phyloP scores from a whole-genome alignment of 305 asterid genomes.

The Fraxinus albicans region DNA sequence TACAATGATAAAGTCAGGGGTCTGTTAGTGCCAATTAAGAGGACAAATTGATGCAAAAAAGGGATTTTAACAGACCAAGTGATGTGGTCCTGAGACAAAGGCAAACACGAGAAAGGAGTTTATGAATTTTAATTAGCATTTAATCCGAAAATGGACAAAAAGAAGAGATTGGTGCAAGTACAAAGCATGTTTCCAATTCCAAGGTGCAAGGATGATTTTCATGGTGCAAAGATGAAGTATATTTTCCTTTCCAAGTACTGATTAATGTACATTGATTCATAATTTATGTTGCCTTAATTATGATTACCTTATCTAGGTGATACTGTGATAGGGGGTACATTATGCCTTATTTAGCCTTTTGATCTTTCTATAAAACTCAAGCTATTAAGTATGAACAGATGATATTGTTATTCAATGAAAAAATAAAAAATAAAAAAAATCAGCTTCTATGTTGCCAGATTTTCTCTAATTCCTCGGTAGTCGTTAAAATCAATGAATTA shows the following conservation, averaged over 20 bases:
- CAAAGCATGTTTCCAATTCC: not conserved
- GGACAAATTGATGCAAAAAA: not conserved
- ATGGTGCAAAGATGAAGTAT: not conserved
- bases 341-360: not conserved
- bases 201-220: not conserved
- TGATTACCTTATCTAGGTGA: not conserved
- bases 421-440: not conserved
- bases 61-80: not conserved
- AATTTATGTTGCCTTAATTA: not conserved
- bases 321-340: not conserved
- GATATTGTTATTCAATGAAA: not conserved
- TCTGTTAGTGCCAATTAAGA: not conserved
- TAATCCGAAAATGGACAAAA: not conserved
- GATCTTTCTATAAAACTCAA: not conserved
- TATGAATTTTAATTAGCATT: not conserved
- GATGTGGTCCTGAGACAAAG: not conserved
- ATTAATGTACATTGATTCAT: not conserved
- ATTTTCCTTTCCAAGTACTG: not conserved
- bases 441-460: not conserved
- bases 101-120: not conserved
- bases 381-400: not conserved
- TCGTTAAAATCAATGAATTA: not conserved
- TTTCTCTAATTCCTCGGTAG: not conserved
- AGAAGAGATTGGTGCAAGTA: not conserved
- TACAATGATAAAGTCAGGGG: not conserved